These are phyloP conservation scores for Coleophoma crateriformis DNA, from an alignment of 2,329 filamentous ascomycete genomes.

Conservation along the genomic window DNA sequence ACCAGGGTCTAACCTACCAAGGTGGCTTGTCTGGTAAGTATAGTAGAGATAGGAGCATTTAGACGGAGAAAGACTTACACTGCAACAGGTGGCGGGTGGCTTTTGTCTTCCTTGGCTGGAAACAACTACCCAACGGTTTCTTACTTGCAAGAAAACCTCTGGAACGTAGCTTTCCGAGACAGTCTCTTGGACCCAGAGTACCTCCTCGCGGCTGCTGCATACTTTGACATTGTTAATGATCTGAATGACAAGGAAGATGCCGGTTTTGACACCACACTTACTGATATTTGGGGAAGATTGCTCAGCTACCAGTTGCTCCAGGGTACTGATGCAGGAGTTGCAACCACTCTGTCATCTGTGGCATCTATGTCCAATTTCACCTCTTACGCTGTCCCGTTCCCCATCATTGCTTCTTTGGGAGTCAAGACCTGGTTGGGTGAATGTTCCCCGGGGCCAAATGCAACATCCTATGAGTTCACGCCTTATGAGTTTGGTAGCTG, in stretches of 20 bases:
- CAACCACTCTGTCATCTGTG: slow-evolving; percentile 27
- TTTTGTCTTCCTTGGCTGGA: slow-evolving; percentile 37
- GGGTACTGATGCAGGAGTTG: slow-evolving; percentile 30
- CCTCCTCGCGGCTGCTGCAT: slow-evolving; percentile 22
- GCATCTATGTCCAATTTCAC: slow-evolving; percentile 33
- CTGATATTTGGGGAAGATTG: slow-evolving; percentile 34
- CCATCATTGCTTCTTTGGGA: slow-evolving; percentile 36
- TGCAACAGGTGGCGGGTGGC: slow-evolving; percentile 30
- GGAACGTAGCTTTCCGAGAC: slow-evolving; percentile 32
- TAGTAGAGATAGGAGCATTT: too few relatives aligned
- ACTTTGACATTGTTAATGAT: slow-evolving; percentile 26
- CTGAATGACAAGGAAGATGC: slow-evolving; percentile 27
- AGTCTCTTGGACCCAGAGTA: slow-evolving; percentile 30
- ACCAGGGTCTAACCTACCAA: slow-evolving; percentile 39
- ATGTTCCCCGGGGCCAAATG: slow-evolving; percentile 37
- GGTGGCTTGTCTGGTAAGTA: slow-evolving; percentile 34
- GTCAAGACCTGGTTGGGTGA: slow-evolving; percentile 29
- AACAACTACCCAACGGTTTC: slow-evolving; percentile 40
- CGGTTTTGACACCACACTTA: slow-evolving; percentile 33
- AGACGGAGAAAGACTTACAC: not conserved
- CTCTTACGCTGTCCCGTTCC: slow-evolving; percentile 32
- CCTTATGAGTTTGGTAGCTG: slow-evolving; percentile 63
- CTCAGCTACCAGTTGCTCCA: slow-evolving; percentile 33
- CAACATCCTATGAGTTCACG: slow-evolving; percentile 59
- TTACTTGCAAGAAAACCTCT: slow-evolving; percentile 31